Evolutionary conservation across 768 basidiomycete species (phyloP).

Genomic region (Dentipellis sp.): DNA sequence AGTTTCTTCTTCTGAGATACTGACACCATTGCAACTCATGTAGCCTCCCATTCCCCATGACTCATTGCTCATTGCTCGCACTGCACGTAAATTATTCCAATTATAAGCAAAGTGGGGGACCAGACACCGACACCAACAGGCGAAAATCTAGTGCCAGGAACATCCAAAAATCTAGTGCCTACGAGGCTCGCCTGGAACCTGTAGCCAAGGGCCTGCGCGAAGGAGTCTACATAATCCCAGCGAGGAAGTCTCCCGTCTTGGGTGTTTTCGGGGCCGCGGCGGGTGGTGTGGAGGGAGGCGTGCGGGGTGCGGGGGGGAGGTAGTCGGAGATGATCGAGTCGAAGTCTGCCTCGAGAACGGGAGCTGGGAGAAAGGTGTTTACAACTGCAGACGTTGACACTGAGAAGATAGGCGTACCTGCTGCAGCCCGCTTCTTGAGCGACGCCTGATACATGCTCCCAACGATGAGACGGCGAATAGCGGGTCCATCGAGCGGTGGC

Average conservation of each 20-base stretch:
- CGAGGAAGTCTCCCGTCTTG: conserved; percentile 7
- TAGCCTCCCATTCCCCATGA: too few relatives aligned
- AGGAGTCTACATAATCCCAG: conserved; percentile 13
- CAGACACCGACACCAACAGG: too few relatives aligned
- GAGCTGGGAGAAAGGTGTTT: conserved; percentile 23
- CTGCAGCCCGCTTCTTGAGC: conserved; percentile 33
- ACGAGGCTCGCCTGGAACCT: too few relatives aligned
- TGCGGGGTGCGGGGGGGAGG: conserved; percentile 28
- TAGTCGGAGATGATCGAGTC: conserved; percentile 74
- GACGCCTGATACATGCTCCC: conserved; percentile 48
- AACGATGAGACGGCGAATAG: conserved; percentile 59
- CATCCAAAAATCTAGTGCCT: too few relatives aligned
- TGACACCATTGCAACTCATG: too few relatives aligned
- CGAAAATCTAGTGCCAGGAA: too few relatives aligned
- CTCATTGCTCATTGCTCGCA: too few relatives aligned
- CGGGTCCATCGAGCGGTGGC: conserved; percentile 55
- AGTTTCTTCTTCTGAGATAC: too few relatives aligned
- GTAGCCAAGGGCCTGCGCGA: too few relatives aligned
- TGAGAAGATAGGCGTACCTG: conserved; percentile 26
- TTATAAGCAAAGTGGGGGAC: too few relatives aligned
- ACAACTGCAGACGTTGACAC: not conserved
- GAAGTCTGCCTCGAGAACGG: conserved; percentile 43
- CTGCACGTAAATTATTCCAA: too few relatives aligned
- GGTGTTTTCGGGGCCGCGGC: conserved; percentile 14
- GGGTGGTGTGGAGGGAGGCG: conserved; percentile 8